Base-by-base conservation (phyloP, 805 yeast genomes). In the Sungouiozyma ichnusensis region DNA sequence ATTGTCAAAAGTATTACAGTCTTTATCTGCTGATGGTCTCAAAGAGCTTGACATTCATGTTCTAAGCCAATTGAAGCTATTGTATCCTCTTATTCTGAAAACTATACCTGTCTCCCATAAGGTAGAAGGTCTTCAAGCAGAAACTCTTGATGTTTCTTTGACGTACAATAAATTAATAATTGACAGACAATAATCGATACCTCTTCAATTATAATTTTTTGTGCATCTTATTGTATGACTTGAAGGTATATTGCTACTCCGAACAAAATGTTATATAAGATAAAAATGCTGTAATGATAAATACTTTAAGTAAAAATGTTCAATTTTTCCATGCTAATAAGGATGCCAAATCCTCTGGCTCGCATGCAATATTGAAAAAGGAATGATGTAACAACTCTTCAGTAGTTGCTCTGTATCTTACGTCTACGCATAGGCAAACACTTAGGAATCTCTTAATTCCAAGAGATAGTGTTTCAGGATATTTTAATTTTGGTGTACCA, bases 401-500 rank as follows among this genome's bases (percentile, higher is more conserved):
- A 4, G 97, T 85, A 15, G 81, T 74, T 1, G 97, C 97, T 52
- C 99, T 76, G 56, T 81, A 82, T 53, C 83, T 76, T 35, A 87
- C 95, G 61, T 94, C 97, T 32, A 90, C 97, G 64, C 96, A 86
- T 19, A 92, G 69, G 66, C 97, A 87, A 47, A 87, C 85, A 40
- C 88, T 79, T 60, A 92, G 71, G 59, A 92, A 92, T 57, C 83
- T 78, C 68, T 85, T 86, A 45, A 94, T 81, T 29, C 80, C 77
- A 44, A 79, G 71, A 8, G 90, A 78, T 46, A 92, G 67, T 33
- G 69, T 90, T 48, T 85, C 95, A 3, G 96, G 94, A 56, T 85
- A 80, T 61, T 88, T 88, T 60, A 92, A 68, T 55, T 83, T 85
- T 24, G 99, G 99, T 0, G 98, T 92, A 43, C 98, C 98, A 55